Evolutionary conservation across 2,329 filamentous ascomycete species (phyloP), one percentile per base, ranked within the genome.

Genomic region (Tolypocladium endophyticum): DNA sequence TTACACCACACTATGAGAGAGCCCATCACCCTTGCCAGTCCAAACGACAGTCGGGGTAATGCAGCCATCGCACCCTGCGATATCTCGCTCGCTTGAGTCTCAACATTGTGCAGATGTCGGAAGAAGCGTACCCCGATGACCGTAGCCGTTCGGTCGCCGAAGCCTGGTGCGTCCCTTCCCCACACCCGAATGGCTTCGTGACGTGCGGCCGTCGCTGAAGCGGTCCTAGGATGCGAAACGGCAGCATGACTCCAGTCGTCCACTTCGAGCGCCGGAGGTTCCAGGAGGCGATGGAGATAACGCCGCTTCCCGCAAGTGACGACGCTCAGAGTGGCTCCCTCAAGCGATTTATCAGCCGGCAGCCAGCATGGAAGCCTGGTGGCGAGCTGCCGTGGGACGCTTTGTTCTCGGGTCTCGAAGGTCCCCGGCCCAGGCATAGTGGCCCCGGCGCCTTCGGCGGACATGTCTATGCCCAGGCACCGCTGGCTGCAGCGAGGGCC

Each of bases 381-480:
- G 60, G 60, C 9, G 69, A 73, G 23, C 63, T 74, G 14, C 70
- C 70, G 5, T 70, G 70, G 69, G 64, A 64, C 5, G 36, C 61
- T 2, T 5, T 67, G 2, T 66, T 66, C 12, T 55, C 43, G 0
- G 58, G 61, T 3, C 33, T 58, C 33, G 55, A 62, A 47, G 58
- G 65, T 57, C 52, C 61, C 63, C 50, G 64, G 56, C 39, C 67
- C 63, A 25, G 47, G 23, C 57, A 58, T 36, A 52, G 38, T 5
- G 56, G 62, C 35, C 25, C 50, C 16, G 68, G 69, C n/a, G 71
- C 70, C 0, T 76, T 70, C 54, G 74, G 74, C 7, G 74, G 73
- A 6, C 69, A 72, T 30, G 74, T 76, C 36, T 76, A 73, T 59
- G 68, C 69, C 3, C 71, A 74, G 60, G 70, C 74, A 18, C 64